Percentiles rank a stretch among this genome's conserved stretches.
These are phyloP conservation scores for Echium plantagineum DNA, from an alignment of 257 asterid species.

Conservation along the genomic window DNA sequence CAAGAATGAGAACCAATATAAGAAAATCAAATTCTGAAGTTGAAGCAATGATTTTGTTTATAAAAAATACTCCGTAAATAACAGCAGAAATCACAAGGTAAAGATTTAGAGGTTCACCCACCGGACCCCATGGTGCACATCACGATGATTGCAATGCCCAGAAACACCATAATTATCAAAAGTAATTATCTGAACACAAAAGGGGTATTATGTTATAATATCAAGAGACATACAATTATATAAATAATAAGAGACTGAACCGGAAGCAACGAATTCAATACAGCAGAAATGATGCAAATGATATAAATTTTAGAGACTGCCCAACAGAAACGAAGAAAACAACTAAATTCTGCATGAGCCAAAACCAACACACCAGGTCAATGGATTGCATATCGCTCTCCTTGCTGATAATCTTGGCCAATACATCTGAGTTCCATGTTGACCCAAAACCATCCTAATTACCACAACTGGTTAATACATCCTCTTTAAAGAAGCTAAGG, in stretches of 20 bases:
- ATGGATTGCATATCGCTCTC: constrained; percentile 35
- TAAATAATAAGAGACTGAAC: neutral
- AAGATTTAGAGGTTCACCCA: constrained; percentile 15
- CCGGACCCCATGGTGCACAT: constrained; percentile 67
- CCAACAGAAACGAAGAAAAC: constrained; percentile 5
- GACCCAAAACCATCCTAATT: constrained; percentile 84
- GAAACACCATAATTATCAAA: constrained; percentile 82
- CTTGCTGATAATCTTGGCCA: constrained; percentile 45
- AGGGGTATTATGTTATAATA: neutral
- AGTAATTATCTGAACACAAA: constrained; percentile 50
- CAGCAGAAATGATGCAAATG: constrained; percentile 3
- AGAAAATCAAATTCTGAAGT: too few relatives aligned
- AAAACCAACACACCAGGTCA: constrained; percentile 49
- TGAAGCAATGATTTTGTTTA: too few relatives aligned
- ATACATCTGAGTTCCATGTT: constrained; percentile 41
- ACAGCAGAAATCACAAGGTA: neutral
- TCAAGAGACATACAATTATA: neutral
- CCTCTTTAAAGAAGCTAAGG: neutral
- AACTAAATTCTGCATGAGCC: neutral
- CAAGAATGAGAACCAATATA: too few relatives aligned
- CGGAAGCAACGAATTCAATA: neutral
- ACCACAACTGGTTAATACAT: constrained; percentile 15
- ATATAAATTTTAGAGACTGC: neutral
- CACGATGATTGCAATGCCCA: constrained; percentile 79
- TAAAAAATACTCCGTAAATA: too few relatives aligned